A percentile compares a stretch with the other conserved stretches of the same genome.
Conservation (phyloP, 2,329 filamentous ascomycete genomes). For the Talaromyces sp. region DNA sequence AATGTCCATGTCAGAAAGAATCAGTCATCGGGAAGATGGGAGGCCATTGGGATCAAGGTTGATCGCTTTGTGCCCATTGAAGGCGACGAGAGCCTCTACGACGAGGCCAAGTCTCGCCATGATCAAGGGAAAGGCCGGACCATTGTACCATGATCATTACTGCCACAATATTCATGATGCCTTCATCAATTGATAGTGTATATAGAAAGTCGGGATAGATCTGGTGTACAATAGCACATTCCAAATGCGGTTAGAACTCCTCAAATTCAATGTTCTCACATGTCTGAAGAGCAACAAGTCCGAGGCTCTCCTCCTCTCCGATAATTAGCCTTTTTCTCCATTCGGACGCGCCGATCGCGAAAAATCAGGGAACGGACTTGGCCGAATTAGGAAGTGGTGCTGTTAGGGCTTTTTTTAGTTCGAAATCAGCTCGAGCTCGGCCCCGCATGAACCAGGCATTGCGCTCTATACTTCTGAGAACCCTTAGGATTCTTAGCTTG, state of each 20-base stretch:
- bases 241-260: background rate
- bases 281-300: background rate
- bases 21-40: background rate
- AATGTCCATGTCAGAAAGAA: background rate
- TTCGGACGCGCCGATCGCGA: background rate
- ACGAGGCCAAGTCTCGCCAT: background rate
- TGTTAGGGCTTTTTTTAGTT: background rate
- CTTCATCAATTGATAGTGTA: background rate
- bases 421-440: background rate
- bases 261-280: background rate
- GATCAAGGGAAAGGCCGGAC: background rate
- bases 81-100: background rate
- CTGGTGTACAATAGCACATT: background rate
- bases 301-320: background rate
- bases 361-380: background rate
- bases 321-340: no score
- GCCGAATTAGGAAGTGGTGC: background rate
- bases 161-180: background rate
- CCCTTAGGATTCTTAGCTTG: background rate
- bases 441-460: background rate
- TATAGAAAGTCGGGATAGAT: background rate
- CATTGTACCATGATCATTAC: background rate
- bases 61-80: background rate
- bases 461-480: no score
- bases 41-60: background rate